Base-by-base conservation (phyloP, 2,329 filamentous ascomycete species). In the Neofusicoccum sp. region DNA sequence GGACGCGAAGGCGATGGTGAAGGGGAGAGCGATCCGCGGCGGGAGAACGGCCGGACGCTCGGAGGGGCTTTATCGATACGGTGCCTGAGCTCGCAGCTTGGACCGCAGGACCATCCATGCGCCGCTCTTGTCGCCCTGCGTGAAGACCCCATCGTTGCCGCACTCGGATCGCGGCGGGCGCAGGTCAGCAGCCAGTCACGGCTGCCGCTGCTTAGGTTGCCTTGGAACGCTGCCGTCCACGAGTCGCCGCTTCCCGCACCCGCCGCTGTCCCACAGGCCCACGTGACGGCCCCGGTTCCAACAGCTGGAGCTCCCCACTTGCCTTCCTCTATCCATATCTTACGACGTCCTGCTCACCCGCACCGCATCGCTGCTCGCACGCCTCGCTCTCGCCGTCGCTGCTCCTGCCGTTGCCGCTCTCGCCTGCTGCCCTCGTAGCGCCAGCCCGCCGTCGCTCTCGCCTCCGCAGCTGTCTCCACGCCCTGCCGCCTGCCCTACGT, bases 251-350 rank as follows among this genome's bases (percentile, higher is more conserved):
- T 28, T 56, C 24, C 36, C 41, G 26, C 38, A 56, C 14, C 20
- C 28, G 51, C 51, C n/a, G 51, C 51, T 24, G 38, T 41, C 43
- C 24, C 38, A 31, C 51, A 11, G 38, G 20, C 51, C 30, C 51
- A 56, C 51, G 51, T 56, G 51, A 56, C 51, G 38, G 36, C 36
- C 26, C 26, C 51, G 16, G 31, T 20, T 30, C 28, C 11, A 43
- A 38, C 51, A 43, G 51, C 26, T 56, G 51, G 51, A 56, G 51
- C 51, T 56, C 51, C 51, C 51, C 51, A 56, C 51, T 41, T 56
- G 51, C 51, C n/a, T 38, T 30, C 40, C 36, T 24, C 38, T 24
- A 56, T 33, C 30, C 51, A 41, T 56, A 43, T 43, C 38, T 56
- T 16, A 43, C 51, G 38, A 56, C 51, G 43, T 31, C 38, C 49